Base-by-base conservation (phyloP, 2,329 filamentous ascomycete species). In the Trichoderma semiorbis region DNA sequence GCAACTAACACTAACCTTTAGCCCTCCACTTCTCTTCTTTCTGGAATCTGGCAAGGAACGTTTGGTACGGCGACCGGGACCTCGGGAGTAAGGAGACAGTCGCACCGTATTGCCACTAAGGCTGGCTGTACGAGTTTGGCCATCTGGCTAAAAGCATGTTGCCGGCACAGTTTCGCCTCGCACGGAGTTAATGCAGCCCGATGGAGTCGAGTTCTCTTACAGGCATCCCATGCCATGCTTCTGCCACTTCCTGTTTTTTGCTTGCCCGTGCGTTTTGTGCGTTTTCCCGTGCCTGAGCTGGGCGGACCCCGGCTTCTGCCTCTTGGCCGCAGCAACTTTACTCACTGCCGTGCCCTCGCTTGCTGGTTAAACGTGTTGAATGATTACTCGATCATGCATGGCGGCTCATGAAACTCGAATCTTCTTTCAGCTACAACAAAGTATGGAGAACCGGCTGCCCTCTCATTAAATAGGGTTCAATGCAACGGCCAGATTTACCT, bases 391-490 rank as follows among this genome's bases (percentile, higher is more conserved):
- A 7, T 60, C 53, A 60, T 69, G 55, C 53, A 60, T 28, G 53
- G 53, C 36, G 55, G 66, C 36, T 32, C 43, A 50, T 61, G 66
- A 61, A 69, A 69, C 36, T 30, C 53, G 57, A 16, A 18, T 43
- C 3, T 21, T 34, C 53, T 26, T 24, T n/a, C 43, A 63, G 24
- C 30, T 36, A 18, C 18, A 16, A 14, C 34, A 34, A 18, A 50
- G 34, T 16, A 43, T 58, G 32, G 28, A 34, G 53, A 16, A 24
- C 34, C 34, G 12, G 26, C 30, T 36, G 36, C 55, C 66, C 66
- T 69, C 58, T 69, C 66, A 69, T 69, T 14, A 61, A 69, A 67
- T 26, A 69, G 55, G 43, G 66, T 69, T 69, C 66, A 69, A 61
- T 61, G 55, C 67, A 21, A 36, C 36, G 50, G 61, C 68, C 39